phyloP scores from a whole-genome alignment of 495 filamentous ascomycete species.

The Aspergillus sclerotiicarbonarius region DNA sequence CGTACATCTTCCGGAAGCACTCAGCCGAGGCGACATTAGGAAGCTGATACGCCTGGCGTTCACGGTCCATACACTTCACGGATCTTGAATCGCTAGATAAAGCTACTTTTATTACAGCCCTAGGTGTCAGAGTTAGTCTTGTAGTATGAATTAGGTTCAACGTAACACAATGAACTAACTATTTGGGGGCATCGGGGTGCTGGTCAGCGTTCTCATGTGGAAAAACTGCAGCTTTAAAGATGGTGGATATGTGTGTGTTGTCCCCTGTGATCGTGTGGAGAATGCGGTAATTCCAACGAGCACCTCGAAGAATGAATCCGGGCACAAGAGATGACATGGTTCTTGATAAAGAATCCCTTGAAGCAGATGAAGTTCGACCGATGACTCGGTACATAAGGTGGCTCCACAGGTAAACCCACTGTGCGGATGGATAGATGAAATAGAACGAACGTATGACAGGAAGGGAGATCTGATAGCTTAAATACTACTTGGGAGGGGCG shows the following conservation, averaged over 20 bases:
- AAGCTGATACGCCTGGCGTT: conserved; percentile 9
- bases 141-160: background rate
- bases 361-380: background rate
- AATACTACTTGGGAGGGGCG: too few relatives aligned
- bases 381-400: background rate
- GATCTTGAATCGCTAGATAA: conserved; percentile 6
- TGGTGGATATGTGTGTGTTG: conserved; percentile 7
- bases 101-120: conserved; percentile 13
- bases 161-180: conserved; percentile 3
- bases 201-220: background rate
- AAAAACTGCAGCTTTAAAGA: conserved; percentile 9
- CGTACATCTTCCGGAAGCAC: conserved; percentile 10
- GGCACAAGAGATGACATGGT: background rate
- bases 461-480: too few relatives aligned
- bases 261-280: conserved; percentile 4
- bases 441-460: too few relatives aligned
- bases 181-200: background rate
- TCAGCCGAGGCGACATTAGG: conserved; percentile 2
- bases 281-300: background rate
- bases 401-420: too few relatives aligned
- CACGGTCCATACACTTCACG: conserved; percentile 7
- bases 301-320: background rate
- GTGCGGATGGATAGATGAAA: too few relatives aligned
- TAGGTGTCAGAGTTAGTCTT: conserved; percentile 7
- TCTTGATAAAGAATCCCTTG: background rate